These are phyloP conservation scores for Fibroporia radiculosa DNA, from an alignment of 768 basidiomycete genomes.

Conservation along the genomic window DNA sequence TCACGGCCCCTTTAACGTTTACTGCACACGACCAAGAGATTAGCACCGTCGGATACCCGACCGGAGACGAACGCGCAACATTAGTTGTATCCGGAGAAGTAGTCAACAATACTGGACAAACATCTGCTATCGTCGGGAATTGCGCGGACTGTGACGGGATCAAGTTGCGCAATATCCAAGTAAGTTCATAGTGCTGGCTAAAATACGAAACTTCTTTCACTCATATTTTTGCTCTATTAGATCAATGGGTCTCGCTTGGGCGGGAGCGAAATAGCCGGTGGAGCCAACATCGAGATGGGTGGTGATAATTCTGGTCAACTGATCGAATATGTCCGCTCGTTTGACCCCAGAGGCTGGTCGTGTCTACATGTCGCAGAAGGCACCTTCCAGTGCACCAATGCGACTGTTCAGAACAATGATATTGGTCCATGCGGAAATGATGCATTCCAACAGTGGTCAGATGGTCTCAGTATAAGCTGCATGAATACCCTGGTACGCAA, in stretches of 20 bases:
- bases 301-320: conserved; percentile 65
- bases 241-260: conserved; percentile 65
- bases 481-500: conserved; percentile 51
- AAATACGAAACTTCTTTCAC: not conserved
- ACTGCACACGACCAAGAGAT: conserved; percentile 71
- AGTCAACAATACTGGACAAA: conserved; percentile 54
- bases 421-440: conserved; percentile 73
- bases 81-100: conserved; percentile 64
- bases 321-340: conserved; percentile 70
- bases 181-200: conserved; percentile 16
- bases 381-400: conserved; percentile 51
- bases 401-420: conserved; percentile 71
- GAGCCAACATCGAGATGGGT: conserved; percentile 82
- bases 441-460: conserved; percentile 67
- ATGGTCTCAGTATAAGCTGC: conserved; percentile 74
- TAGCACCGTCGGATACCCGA: conserved; percentile 71
- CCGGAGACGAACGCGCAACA: conserved; percentile 55
- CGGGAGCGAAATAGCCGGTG: conserved; percentile 45
- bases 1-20: conserved; percentile 62
- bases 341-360: conserved; percentile 75
- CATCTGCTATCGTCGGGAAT: conserved; percentile 64
- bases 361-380: conserved; percentile 78
- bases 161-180: conserved; percentile 67
- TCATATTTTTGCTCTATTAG: conserved; percentile 26
- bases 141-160: conserved; percentile 53